Evolutionary conservation across 306 rosid genomes (phyloP).

Genomic region (Medicago lupulina): DNA sequence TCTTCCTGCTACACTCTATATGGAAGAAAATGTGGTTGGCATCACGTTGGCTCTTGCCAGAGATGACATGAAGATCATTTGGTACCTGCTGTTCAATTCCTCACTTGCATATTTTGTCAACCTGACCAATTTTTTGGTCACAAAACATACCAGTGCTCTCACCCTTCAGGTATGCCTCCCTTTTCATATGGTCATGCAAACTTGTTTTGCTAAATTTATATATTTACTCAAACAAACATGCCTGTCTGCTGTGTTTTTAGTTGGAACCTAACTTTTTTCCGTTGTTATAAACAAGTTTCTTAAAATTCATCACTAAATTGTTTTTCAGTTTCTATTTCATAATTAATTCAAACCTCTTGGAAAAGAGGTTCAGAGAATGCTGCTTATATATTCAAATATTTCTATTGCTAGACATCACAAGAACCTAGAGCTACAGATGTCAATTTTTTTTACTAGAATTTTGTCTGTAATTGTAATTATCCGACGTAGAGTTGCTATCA

Average conservation of each 20-base stretch:
- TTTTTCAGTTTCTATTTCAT: constrained; percentile 6
- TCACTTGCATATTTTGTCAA: constrained; percentile 93
- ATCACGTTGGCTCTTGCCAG: constrained; percentile 97
- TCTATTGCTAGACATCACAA: no score
- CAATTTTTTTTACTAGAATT: neutral
- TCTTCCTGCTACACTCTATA: constrained; percentile 94
- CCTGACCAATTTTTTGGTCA: constrained; percentile 97
- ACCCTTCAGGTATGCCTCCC: constrained; percentile 87
- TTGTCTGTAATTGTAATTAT: neutral
- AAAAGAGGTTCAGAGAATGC: neutral
- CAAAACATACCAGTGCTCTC: constrained; percentile 97
- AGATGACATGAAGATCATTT: constrained; percentile 90
- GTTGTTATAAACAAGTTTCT: constrained; percentile 11
- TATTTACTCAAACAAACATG: neutral
- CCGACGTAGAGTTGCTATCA: neutral
- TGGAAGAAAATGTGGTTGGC: constrained; percentile 99
- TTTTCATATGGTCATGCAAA: constrained; percentile 25
- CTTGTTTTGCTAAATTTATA: neutral
- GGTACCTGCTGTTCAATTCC: constrained; percentile 96
- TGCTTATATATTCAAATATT: neutral
- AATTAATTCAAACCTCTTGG: constrained; percentile 23
- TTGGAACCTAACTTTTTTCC: constrained; percentile 1
- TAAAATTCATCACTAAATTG: constrained; percentile 6
- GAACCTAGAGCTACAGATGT: no score
- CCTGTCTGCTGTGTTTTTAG: neutral